Conservation (phyloP, 1,284 basidiomycete genomes). For the Boletus subluridellus region DNA sequence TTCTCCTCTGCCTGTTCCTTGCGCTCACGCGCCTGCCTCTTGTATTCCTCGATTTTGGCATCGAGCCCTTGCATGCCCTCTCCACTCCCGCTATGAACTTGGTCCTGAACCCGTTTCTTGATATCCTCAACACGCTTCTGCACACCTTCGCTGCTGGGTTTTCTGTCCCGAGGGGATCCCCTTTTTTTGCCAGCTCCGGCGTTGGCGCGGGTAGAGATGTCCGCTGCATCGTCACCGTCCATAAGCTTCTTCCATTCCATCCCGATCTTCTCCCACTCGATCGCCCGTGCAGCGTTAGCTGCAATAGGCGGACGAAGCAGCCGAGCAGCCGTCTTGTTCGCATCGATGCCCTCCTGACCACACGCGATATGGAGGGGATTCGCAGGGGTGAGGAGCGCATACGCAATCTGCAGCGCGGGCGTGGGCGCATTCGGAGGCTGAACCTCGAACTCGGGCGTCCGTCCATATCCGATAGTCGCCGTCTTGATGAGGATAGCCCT, state of each 20-base stretch:
- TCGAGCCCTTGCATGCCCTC: background rate
- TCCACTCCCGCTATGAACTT: background rate
- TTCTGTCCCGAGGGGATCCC: background rate
- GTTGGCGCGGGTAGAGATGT: background rate
- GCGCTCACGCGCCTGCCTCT: background rate
- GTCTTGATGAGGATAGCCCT: conserved; percentile 71
- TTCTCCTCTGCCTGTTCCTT: background rate
- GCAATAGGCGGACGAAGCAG: conserved; percentile 13
- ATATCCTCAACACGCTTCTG: conserved; percentile 6
- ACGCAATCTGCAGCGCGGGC: conserved; percentile 56
- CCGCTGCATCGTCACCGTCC: background rate
- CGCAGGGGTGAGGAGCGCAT: conserved; percentile 44
- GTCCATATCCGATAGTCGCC: conserved; percentile 64
- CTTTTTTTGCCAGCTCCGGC: background rate
- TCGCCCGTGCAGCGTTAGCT: conserved; percentile 9
- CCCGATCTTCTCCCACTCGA: conserved; percentile 21
- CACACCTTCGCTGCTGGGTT: background rate
- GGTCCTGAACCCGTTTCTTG: background rate
- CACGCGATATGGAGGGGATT: conserved; percentile 28
- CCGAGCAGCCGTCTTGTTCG: conserved; percentile 13
- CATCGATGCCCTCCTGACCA: conserved; percentile 27
- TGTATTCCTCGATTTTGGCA: conserved; percentile 7
- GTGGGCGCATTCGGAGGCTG: conserved; percentile 53
- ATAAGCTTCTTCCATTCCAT: conserved; percentile 19
- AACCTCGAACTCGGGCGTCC: conserved; percentile 61